phyloP scores from a whole-genome alignment of 148 eudicot species.

The Silene uniflora region DNA sequence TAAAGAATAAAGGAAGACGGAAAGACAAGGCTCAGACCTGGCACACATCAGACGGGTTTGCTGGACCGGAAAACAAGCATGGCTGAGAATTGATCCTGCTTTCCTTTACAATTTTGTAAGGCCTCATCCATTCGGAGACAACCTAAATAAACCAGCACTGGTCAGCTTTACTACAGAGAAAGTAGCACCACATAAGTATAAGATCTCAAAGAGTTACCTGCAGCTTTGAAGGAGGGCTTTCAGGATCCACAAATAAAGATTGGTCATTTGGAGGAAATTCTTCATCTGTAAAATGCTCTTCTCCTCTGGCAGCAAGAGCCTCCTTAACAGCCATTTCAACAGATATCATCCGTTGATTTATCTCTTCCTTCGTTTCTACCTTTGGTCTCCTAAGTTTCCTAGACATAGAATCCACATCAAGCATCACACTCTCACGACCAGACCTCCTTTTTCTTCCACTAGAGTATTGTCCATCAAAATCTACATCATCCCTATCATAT shows the following conservation, averaged over 20 bases:
- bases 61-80: constrained; percentile 80
- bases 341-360: constrained; percentile 88
- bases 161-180: constrained; percentile 14
- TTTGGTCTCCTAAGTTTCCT: constrained; percentile 79
- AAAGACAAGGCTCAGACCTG: constrained; percentile 52
- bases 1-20: neutral
- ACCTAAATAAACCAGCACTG: constrained; percentile 41
- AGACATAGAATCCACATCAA: constrained; percentile 89
- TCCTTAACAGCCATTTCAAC: constrained; percentile 97
- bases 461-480: constrained; percentile 99
- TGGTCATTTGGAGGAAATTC: constrained; percentile 91
- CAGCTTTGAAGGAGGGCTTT: constrained; percentile 70
- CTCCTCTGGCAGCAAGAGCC: constrained; percentile 88
- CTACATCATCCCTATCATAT: constrained; percentile 95
- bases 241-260: constrained; percentile 80
- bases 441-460: constrained; percentile 94
- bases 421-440: constrained; percentile 63
- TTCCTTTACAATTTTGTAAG: constrained; percentile 71
- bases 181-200: constrained; percentile 6
- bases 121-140: constrained; percentile 92
- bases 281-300: constrained; percentile 80
- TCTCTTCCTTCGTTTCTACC: constrained; percentile 82
- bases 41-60: constrained; percentile 99
- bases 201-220: constrained; percentile 44
- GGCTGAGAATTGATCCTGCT: constrained; percentile 60